Evolutionary conservation across 768 basidiomycete genomes (phyloP).

Genomic region (Podaxis sp.): DNA sequence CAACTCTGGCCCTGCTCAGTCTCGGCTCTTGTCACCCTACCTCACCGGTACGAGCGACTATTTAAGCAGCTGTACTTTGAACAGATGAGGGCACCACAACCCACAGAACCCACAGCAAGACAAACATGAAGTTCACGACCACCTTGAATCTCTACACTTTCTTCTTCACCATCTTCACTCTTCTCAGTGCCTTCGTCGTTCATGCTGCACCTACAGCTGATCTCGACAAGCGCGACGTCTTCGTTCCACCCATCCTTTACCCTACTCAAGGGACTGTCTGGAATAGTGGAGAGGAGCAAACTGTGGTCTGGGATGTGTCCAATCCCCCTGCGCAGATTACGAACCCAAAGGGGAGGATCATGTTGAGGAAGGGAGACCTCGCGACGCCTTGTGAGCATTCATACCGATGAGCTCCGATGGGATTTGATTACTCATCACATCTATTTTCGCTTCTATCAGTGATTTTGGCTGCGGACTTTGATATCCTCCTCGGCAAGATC

Average conservation of each 20-base stretch:
- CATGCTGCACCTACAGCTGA: slow-evolving; percentile 22
- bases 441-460: slow-evolving; percentile 16
- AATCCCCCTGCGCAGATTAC: slow-evolving; percentile 46
- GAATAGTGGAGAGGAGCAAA: slow-evolving; percentile 37
- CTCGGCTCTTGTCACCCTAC: neutral
- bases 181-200: slow-evolving; percentile 18
- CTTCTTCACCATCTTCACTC: slow-evolving; percentile 16
- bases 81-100: neutral
- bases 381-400: slow-evolving; percentile 30
- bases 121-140: slow-evolving; percentile 14
- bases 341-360: slow-evolving; percentile 42
- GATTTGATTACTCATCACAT: slow-evolving; percentile 6
- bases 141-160: neutral
- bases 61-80: neutral
- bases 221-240: slow-evolving; percentile 46
- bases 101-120: neutral
- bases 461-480: slow-evolving; percentile 34
- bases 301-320: slow-evolving; percentile 48
- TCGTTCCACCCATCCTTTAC: slow-evolving; percentile 40
- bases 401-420: neutral
- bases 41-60: neutral
- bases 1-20: neutral
- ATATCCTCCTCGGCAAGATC: slow-evolving; percentile 35
- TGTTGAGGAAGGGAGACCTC: slow-evolving; percentile 36
- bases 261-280: slow-evolving; percentile 40